Evolutionary conservation across 768 basidiomycete genomes (phyloP), one percentile per base, ranked within the genome.

Genomic region (Boletus huronensis): DNA sequence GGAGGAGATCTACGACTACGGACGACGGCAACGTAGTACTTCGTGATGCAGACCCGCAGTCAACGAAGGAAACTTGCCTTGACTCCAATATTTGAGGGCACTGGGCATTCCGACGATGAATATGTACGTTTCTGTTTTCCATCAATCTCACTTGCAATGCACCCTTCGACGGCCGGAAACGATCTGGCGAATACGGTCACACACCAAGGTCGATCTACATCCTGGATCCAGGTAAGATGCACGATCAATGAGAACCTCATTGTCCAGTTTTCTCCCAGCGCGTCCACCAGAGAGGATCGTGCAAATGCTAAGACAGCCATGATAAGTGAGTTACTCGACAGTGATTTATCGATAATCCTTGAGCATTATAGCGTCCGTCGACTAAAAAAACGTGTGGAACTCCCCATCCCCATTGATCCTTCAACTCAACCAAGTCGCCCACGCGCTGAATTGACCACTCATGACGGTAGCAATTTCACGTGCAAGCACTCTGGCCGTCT

Each of bases 401-500:
- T 9, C 7, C 16, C 14, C 19, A 41, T 3, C n/a, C 6, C 6
- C 17, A 7, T 28, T 13, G 23, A n/a, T 31, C 36, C 19, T 23
- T 64, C 48, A 79, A 59, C 74, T 78, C 57, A 82, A 66, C 80
- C 82, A 82, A 4, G 76, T 80, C 14, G 73, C 72, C 79, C 79
- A 83, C 44, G 67, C 57, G 52, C 73, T 79, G 1, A 60, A 55
- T 38, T 75, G 70, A 9, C 80, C 78, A 50, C 72, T 67, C 50
- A 82, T 75, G 2, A 77, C 73, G 21, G 74, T 56, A 0, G 80
- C 71, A 17, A 84, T 78, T 57, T 83, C 77, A 44, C 74, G 70
- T 0, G 81, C 83, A 2, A 84, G 72, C 32, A 79, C 72, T 10
- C 83, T 69, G 52, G 81, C 78, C 1, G 79, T 74, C 59, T 85